phyloP scores from a whole-genome alignment of 2,329 filamentous ascomycete genomes.

The Sordariomycetes sp. region DNA sequence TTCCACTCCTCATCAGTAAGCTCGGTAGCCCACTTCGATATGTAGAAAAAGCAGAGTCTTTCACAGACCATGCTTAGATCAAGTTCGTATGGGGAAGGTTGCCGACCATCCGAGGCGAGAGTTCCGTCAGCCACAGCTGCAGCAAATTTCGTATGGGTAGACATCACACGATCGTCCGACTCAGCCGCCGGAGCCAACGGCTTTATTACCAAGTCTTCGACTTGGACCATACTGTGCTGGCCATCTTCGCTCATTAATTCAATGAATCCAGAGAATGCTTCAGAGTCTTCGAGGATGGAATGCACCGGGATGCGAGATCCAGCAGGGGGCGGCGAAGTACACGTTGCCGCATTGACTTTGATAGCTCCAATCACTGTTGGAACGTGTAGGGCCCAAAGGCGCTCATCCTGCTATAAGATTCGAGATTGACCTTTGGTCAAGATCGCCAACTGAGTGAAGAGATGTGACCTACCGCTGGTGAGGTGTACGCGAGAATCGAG shows the following conservation, averaged over 20 bases:
- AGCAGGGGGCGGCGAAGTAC: not conserved
- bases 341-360: conserved; percentile 8
- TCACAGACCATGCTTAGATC: conserved; percentile 9
- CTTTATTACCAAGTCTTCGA: conserved; percentile 9
- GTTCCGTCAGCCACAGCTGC: conserved; percentile 6
- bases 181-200: conserved; percentile 9
- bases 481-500: conserved; percentile 15
- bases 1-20: conserved; percentile 11
- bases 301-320: not conserved
- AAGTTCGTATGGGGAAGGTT: conserved; percentile 4
- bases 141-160: conserved; percentile 8
- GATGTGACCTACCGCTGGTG: too few relatives aligned
- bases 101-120: too few relatives aligned
- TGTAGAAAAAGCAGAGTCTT: conserved; percentile 13
- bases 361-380: conserved; percentile 15
- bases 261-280: conserved; percentile 5
- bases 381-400: conserved; percentile 18
- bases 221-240: conserved; percentile 6
- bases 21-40: conserved; percentile 9
- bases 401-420: too few relatives aligned
- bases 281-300: not conserved
- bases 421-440: too few relatives aligned
- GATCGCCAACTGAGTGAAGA: too few relatives aligned
- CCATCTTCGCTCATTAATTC: conserved; percentile 8
- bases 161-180: conserved; percentile 10